phyloP scores from a whole-genome alignment of 164 flowering plant species.

The Buxus sempervirens region DNA sequence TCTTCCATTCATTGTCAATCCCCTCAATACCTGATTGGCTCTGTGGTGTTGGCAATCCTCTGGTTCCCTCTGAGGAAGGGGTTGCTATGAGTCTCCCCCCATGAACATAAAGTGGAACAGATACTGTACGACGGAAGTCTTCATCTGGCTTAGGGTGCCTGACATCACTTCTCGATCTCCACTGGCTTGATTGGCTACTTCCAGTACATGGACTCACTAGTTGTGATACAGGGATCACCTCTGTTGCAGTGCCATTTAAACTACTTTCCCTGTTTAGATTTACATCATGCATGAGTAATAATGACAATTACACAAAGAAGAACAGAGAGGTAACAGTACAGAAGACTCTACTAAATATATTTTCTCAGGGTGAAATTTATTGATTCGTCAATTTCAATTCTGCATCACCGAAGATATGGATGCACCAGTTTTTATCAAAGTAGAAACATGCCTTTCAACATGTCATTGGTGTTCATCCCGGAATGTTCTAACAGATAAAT shows the following conservation, averaged over 20 bases:
- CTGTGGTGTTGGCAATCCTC: constrained; percentile 19
- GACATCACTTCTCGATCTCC: constrained; percentile 14
- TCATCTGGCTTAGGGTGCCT: constrained; percentile 22
- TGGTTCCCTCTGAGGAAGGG: constrained; percentile 18
- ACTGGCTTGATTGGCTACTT: constrained; percentile 9
- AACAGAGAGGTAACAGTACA: not conserved
- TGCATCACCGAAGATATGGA: not conserved
- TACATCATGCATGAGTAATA: not conserved
- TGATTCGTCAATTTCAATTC: not conserved
- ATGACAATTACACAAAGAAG: not conserved
- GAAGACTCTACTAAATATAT: not conserved
- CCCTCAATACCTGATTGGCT: constrained; percentile 19
- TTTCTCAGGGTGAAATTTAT: not conserved
- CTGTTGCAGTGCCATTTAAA: constrained; percentile 20
- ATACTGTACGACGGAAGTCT: constrained; percentile 24
- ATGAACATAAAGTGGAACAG: constrained; percentile 10
- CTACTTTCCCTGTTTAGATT: constrained; percentile 35
- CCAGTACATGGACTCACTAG: constrained; percentile 24
- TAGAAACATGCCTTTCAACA: no score
- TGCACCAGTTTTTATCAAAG: not conserved
- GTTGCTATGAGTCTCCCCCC: constrained; percentile 4
- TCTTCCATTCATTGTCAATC: constrained; percentile 22
- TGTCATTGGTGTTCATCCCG: no score
- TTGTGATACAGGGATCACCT: constrained; percentile 16
- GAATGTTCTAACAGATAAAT: no score